Percentiles rank a stretch among this genome's conserved stretches.
phyloP scores from a whole-genome alignment of 768 basidiomycete species.

The Boletus rubropictus region DNA sequence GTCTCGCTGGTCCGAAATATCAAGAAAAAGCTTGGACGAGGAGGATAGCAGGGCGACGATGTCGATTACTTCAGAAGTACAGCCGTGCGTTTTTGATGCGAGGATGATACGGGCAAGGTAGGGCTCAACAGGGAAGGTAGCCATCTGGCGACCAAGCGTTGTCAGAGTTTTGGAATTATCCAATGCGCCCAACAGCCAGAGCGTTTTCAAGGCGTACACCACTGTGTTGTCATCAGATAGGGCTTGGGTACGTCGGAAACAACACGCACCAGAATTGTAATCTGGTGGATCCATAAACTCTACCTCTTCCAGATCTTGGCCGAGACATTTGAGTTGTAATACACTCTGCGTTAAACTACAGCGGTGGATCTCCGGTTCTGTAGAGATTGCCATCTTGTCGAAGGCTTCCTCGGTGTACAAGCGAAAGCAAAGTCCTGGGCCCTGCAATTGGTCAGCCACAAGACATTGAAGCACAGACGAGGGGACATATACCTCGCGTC shows the following conservation, averaged over 20 bases:
- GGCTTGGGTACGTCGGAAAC: no score
- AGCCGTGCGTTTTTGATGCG: slow-evolving; percentile 66
- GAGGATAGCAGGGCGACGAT: slow-evolving; percentile 81
- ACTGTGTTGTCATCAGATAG: slow-evolving; percentile 35
- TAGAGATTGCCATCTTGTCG: slow-evolving; percentile 53
- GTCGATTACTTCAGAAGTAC: slow-evolving; percentile 73
- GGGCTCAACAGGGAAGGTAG: slow-evolving; percentile 90
- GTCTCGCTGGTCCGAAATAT: slow-evolving; percentile 70
- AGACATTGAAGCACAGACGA: neutral
- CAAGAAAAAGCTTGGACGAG: slow-evolving; percentile 77
- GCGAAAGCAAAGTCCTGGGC: slow-evolving; percentile 82
- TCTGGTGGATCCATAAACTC: slow-evolving; percentile 90
- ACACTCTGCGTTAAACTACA: slow-evolving; percentile 79
- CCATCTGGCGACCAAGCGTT: slow-evolving; percentile 73
- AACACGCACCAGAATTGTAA: slow-evolving; percentile 58
- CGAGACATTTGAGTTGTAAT: slow-evolving; percentile 80
- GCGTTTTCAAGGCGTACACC: slow-evolving; percentile 55
- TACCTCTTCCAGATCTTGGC: slow-evolving; percentile 72
- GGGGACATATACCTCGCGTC: slow-evolving; percentile 65
- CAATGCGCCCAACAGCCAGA: slow-evolving; percentile 79
- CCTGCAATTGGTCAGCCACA: slow-evolving; percentile 36
- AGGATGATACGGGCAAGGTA: slow-evolving; percentile 71
- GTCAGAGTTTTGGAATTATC: slow-evolving; percentile 64
- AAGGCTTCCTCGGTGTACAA: slow-evolving; percentile 86
- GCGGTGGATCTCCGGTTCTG: slow-evolving; percentile 87